Evolutionary conservation across 1,139 yeast genomes (phyloP).

Genomic region (Pichia cactophila): DNA sequence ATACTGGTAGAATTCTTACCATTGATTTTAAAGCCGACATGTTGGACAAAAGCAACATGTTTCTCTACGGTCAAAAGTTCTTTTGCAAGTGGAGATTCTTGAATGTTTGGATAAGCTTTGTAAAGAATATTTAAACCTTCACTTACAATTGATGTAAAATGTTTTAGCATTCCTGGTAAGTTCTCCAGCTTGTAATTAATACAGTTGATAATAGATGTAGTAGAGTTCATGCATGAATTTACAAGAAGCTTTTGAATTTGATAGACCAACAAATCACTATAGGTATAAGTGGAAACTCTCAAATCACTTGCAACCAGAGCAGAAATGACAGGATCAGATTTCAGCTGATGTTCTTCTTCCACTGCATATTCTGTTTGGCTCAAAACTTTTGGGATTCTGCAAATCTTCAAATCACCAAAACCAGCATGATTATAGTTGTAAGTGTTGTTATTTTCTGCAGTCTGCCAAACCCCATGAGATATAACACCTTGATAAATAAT

Average conservation of each 20-base stretch:
- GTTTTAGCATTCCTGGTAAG: conserved; percentile 28
- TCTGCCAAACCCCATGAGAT: conserved; percentile 66
- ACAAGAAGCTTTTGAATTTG: conserved; percentile 73
- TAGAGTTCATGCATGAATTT: conserved; percentile 69
- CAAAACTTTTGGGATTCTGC: conserved; percentile 33
- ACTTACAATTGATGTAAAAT: conserved; percentile 35
- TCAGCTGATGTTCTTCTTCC: conserved; percentile 11
- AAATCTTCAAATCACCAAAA: conserved; percentile 49
- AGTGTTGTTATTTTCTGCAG: conserved; percentile 29
- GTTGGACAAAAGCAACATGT: conserved; percentile 28
- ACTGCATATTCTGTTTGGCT: not conserved
- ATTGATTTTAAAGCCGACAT: conserved; percentile 23
- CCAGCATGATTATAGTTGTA: conserved; percentile 62
- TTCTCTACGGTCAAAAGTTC: conserved; percentile 14
- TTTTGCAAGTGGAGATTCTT: conserved; percentile 13
- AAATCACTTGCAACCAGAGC: conserved; percentile 14
- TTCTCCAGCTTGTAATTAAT: conserved; percentile 60
- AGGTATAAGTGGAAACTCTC: conserved; percentile 20
- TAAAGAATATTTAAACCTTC: conserved; percentile 41
- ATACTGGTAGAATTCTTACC: conserved; percentile 71
- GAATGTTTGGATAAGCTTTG: conserved; percentile 31
- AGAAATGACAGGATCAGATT: conserved; percentile 16
- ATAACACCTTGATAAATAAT: conserved; percentile 64
- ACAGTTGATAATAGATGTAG: conserved; percentile 62
- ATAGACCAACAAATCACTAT: conserved; percentile 47